Evolutionary conservation across 2,329 filamentous ascomycete genomes (phyloP).

Genomic region (Delphinella strobiligena): DNA sequence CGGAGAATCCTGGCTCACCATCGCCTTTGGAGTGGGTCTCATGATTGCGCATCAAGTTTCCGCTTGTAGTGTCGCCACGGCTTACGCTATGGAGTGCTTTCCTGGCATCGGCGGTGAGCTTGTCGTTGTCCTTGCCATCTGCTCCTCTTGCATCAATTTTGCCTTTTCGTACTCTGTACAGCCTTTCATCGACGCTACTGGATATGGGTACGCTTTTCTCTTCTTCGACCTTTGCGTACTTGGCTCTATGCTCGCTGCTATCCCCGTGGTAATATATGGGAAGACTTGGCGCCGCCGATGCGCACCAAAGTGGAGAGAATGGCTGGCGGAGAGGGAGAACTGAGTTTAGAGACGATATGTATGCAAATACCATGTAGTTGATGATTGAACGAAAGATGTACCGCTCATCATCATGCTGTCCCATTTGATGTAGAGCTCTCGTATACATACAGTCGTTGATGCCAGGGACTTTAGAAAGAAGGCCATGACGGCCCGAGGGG

Average conservation of each 20-base stretch:
- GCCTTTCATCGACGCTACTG: slow-evolving; percentile 25
- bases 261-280: slow-evolving; percentile 21
- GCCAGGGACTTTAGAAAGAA: no score
- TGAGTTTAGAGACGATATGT: no score
- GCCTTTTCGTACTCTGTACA: slow-evolving; percentile 28
- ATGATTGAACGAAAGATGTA: no score
- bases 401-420: no score
- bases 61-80: slow-evolving; percentile 26
- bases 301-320: slow-evolving; percentile 10
- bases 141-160: slow-evolving; percentile 23
- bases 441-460: no score
- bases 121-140: slow-evolving; percentile 19
- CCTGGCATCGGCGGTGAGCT: slow-evolving; percentile 16
- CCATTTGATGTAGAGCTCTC: no score
- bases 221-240: slow-evolving; percentile 24
- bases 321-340: slow-evolving; percentile 6
- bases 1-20: slow-evolving; percentile 23
- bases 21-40: slow-evolving; percentile 24
- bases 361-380: no score
- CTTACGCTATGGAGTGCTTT: slow-evolving; percentile 32
- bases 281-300: slow-evolving; percentile 21
- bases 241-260: slow-evolving; percentile 15
- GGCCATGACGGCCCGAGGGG: no score
- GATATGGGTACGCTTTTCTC: slow-evolving; percentile 20
- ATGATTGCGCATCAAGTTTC: slow-evolving; percentile 31